Conservation (phyloP, 306 rosid genomes). For the Cicer cuneatum region DNA sequence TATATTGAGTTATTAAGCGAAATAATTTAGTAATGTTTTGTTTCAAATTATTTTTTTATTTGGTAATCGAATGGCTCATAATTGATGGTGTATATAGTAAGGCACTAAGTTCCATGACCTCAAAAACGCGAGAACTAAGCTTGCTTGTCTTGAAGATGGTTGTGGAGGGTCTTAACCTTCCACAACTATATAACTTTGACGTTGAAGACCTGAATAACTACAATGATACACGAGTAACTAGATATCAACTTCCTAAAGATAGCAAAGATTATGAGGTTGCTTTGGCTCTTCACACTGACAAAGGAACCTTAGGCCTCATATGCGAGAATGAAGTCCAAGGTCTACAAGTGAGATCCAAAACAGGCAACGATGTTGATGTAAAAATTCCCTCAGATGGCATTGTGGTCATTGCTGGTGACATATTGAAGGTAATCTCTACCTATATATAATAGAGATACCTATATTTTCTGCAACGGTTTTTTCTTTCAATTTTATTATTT, state of each 20-base stretch:
- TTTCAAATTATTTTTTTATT: background rate
- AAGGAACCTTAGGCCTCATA: background rate
- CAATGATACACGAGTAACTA: constrained; percentile 42
- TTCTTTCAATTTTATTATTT: no score
- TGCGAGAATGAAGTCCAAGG: background rate
- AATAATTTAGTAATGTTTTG: no score
- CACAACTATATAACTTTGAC: constrained; percentile 35
- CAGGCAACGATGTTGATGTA: background rate
- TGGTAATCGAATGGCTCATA: no score
- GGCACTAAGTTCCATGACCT: constrained; percentile 46
- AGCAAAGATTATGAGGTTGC: constrained; percentile 13
- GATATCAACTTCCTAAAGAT: constrained; percentile 49
- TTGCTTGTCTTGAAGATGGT: constrained; percentile 48
- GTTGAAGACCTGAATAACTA: constrained; percentile 39
- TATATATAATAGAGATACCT: no score
- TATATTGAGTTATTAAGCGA: no score
- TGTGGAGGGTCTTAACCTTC: constrained; percentile 50
- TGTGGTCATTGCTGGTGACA: constrained; percentile 53
- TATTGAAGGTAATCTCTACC: constrained; percentile 43
- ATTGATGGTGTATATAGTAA: constrained; percentile 39
- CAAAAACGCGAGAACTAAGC: constrained; percentile 46
- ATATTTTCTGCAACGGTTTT: no score
- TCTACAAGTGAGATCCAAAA: background rate
- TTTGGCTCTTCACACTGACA: constrained; percentile 44
- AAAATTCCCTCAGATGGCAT: constrained; percentile 42